Base-by-base conservation (phyloP, 768 basidiomycete genomes). In the Gyrodon lividus region DNA sequence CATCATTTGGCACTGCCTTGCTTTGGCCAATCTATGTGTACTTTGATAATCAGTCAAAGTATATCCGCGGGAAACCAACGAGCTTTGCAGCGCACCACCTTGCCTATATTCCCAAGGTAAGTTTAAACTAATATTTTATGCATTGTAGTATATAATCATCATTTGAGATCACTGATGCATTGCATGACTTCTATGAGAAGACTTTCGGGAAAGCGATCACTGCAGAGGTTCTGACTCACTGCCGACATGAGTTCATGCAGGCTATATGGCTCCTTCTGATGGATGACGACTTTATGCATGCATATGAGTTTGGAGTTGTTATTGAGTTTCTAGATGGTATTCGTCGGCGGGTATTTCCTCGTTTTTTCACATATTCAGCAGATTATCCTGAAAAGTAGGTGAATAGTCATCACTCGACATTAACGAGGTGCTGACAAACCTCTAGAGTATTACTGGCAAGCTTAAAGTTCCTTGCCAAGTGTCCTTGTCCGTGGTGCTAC, bases 381-480 rank as follows among this genome's bases (percentile, higher is more conserved):
- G 60, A 67, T 46, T 69, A 68, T 44, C 68, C 60, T 0, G 67
- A 69, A 31, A 73, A 72, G 74, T 72, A 50, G 12, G 34, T 56
- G 5, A 43, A 53, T n/a, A n/a, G n/a, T n/a, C n/a, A n/a, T n/a
- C n/a, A n/a, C n/a, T n/a, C n/a, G n/a, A n/a, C n/a, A n/a, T n/a
- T n/a, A n/a, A n/a, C n/a, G n/a, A 58, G 35, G 45, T 52, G 46
- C 55, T 46, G 2, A n/a, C 43, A 8, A 24, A 13, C 4, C 45
- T n/a, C 5, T 31, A 67, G 62, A 30, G 50, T 55, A 1, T 17
- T 68, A 6, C 45, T 68, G 0, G 54, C 57, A 0, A 51, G 50
- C 2, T 58, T 68, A 8, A 57, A 57, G 12, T 58, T 61, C 8
- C 50, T 61, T 0, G 57, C 50, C 2, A 10, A 38, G 0, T 67